Base-by-base conservation (phyloP, 305 asterid species). In the Salvia sclarea region DNA sequence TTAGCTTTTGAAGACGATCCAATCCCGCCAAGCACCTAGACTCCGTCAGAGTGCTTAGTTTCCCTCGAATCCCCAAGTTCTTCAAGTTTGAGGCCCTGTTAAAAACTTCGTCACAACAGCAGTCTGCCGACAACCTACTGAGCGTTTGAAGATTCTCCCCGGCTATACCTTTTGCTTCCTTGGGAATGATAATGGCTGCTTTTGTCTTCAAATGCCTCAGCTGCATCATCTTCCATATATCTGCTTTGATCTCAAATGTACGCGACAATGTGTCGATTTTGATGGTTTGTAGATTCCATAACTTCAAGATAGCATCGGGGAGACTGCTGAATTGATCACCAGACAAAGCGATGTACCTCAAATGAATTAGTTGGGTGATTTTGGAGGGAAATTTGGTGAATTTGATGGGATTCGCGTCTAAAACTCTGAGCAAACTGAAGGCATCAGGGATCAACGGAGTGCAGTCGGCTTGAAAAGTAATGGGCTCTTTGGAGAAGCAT, bases 1-100 rank as follows among this genome's bases (percentile, higher is more conserved):
- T 87, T 75, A 87, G 53, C 40, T 75, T 86, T 57, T 82, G 83
- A 5, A 88, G 89, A 25, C 25, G 40, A n/a, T 40, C 73, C 75
- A 87, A 30, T 48, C 30, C 54, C 6, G 14, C 61, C 53, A 85
- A 48, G 48, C 66, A 64, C 22, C 37, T 76, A 37, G 58, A 1
- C 9, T 79, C 55, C 49, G 48, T 10, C 40, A 75, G 71, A 8
- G 20, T 11, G 0, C 45, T 7, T 18, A 80, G 45, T 6, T 52
- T 8, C 4, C 90, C 91, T 0, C 80, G 66, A 30, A 87, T 76
- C 1, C 86, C 85, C 44, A 85, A 17, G 56, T 67, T 79, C 69
- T 69, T 84, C 12, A 86, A 31, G 64, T 62, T 62, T 1, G 21
- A 6, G n/a, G 72, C 70, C 71, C 47, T 49, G 6, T 31, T 31